Evolutionary conservation across 345 rosid species (phyloP), one percentile per base, ranked within the genome.

Genomic region (Euclidium syriacum): DNA sequence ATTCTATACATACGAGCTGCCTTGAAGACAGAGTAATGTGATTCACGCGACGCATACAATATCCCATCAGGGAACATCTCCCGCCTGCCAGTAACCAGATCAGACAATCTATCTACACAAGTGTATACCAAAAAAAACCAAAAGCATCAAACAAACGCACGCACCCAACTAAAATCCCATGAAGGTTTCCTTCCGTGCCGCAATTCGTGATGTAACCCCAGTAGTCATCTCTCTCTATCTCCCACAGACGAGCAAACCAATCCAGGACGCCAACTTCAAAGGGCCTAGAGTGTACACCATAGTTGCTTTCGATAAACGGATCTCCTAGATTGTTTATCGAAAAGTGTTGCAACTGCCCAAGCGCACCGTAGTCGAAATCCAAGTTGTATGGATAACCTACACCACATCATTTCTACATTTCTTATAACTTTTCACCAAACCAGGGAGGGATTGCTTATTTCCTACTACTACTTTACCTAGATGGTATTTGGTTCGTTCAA

Each of bases 191-290:
- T 75, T 94, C 99, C 6, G 99, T 94, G 18, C 99, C 99, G 57
- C 99, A 90, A 44, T 90, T 94, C 32, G 99, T 94, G 34, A 94
- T 94, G 67, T 94, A 94, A 42, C 99, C 99, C 99, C 99, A 94
- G 74, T 90, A 94, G 41, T 94, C 88, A 76, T 77, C 68, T 73
- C 84, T 85, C 80, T 90, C 96, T n/a, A 94, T 79, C 71, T 94
- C 99, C 99, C 99, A 90, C 8, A 94, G 70, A 64, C 95, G 91
- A 34, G 99, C 99, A 82, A 94, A 94, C 99, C 99, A 94, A 77
- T 94, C 97, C 75, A 94, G 74, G 18, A 94, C 97, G n/a, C 99
- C 99, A 25, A 94, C 97, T 77, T 94, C 99, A 70, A 94, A 94
- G 50, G 91, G 91, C 56, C 99, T 84, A 14, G 99, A 94, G 76